A percentile compares a stretch with the other conserved stretches of the same genome.
Evolutionary conservation across 139 green algal genomes (phyloP).

Genomic region (Prasinococcaceae sp.): DNA sequence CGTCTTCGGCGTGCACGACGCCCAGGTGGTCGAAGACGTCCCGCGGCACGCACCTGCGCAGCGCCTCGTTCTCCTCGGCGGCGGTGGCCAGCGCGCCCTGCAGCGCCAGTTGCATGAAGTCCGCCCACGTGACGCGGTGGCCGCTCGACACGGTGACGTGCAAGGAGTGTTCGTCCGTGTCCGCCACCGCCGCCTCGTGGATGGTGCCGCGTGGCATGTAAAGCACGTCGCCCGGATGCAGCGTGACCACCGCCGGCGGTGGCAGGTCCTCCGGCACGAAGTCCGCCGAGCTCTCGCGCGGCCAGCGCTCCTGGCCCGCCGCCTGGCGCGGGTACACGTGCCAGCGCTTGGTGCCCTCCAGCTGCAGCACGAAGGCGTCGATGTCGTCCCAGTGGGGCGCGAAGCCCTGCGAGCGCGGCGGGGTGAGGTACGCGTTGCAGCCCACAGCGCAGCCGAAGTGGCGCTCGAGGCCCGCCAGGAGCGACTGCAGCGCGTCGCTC

Average conservation of each 20-base stretch:
- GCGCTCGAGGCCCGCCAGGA: constrained; percentile 35
- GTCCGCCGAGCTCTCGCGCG: constrained; percentile 12
- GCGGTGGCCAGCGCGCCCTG: constrained; percentile 28
- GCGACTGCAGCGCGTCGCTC: constrained; percentile 22
- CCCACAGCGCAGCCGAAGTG: constrained; percentile 28
- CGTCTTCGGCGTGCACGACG: constrained; percentile 5
- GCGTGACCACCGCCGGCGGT: constrained; percentile 5
- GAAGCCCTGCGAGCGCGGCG: constrained; percentile 38
- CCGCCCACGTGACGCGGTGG: constrained; percentile 42
- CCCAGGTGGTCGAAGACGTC: constrained; percentile 18
- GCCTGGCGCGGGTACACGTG: constrained; percentile 14
- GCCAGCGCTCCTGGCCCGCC: constrained; percentile 14
- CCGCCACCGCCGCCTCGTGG: constrained; percentile 26
- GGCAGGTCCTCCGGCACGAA: background rate
- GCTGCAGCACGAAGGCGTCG: constrained; percentile 47
- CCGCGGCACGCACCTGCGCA: constrained; percentile 27
- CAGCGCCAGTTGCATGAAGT: constrained; percentile 37
- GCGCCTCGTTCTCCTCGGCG: constrained; percentile 18
- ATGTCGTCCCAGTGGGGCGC: constrained; percentile 53
- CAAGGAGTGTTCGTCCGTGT: constrained; percentile 34
- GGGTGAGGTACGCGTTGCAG: constrained; percentile 49
- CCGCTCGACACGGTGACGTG: constrained; percentile 57
- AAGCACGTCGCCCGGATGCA: constrained; percentile 48
- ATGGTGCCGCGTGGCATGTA: constrained; percentile 50
- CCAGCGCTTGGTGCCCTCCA: constrained; percentile 38